Conservation (phyloP, 2,329 filamentous ascomycete species). For the Laburnicola sp. region DNA sequence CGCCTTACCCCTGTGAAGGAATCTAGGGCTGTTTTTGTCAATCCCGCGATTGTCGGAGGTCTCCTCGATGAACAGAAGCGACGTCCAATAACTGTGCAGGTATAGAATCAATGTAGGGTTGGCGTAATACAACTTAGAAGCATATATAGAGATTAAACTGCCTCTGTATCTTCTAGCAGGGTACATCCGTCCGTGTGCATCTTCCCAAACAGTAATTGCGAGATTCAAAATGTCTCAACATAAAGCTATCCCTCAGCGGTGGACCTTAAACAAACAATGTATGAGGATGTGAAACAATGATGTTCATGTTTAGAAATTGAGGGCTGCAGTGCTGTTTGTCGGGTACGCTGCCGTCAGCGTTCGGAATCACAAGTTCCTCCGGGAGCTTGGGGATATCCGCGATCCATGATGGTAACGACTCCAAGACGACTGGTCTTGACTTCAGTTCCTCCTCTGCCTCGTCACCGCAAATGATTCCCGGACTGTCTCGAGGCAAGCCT, state of each 20-base stretch:
- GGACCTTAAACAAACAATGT: slow-evolving; percentile 1
- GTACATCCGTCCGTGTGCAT: too few relatives aligned
- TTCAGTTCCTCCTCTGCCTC: slow-evolving; percentile 1
- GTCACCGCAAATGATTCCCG: neutral
- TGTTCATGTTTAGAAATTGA: neutral
- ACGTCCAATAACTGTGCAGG: neutral
- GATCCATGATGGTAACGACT: neutral
- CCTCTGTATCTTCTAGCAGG: too few relatives aligned
- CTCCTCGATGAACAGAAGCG: slow-evolving; percentile 1
- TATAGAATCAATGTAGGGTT: neutral
- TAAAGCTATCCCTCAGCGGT: neutral
- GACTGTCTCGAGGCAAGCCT: neutral
- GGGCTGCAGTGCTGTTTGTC: neutral
- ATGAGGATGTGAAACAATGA: neutral
- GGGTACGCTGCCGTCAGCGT: neutral
- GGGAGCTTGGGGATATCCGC: neutral
- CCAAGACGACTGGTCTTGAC: neutral
- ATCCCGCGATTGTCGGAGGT: slow-evolving; percentile 6
- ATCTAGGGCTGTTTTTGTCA: slow-evolving; percentile 8
- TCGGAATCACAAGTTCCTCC: neutral
- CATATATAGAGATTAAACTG: too few relatives aligned
- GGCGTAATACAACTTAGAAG: neutral
- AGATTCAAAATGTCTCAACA: too few relatives aligned
- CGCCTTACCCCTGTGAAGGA: neutral
- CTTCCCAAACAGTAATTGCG: too few relatives aligned